A percentile compares a stretch with the other conserved stretches of the same genome.
Evolutionary conservation across 2,329 filamentous ascomycete species (phyloP).

Genomic region (Aspergillus fumigatiaffinis): DNA sequence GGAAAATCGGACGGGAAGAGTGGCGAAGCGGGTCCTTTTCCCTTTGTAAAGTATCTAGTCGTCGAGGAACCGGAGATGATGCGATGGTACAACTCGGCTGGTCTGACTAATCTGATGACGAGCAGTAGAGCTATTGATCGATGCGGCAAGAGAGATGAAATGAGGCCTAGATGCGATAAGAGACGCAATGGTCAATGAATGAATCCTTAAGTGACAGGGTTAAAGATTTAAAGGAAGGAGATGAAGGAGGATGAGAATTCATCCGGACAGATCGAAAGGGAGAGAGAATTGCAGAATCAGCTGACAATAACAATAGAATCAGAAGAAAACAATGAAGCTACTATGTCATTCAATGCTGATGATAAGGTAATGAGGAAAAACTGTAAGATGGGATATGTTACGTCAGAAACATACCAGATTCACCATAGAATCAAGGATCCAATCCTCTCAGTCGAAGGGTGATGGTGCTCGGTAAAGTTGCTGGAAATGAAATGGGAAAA

Average conservation of each 20-base stretch:
- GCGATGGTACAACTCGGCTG: constrained; percentile 4
- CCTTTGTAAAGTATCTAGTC: not conserved
- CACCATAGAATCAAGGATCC: not conserved
- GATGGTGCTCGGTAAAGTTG: not conserved
- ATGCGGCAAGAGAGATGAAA: not conserved
- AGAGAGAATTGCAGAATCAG: not conserved
- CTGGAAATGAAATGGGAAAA: not conserved
- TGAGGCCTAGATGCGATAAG: not conserved
- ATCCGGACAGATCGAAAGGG: not conserved
- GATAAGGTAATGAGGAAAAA: not conserved
- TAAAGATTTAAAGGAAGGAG: not conserved
- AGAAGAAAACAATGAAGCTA: constrained; percentile 1
- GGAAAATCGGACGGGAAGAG: constrained; percentile 3
- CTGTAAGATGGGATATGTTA: constrained; percentile 6
- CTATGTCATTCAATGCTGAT: not conserved
- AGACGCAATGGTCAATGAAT: not conserved
- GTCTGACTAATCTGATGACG: constrained; percentile 19
- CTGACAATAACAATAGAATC: not conserved
- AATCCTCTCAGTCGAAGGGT: not conserved
- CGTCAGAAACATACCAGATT: constrained; percentile 11
- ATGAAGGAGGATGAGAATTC: not conserved
- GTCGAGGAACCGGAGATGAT: constrained; percentile 9
- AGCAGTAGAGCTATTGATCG: constrained; percentile 3
- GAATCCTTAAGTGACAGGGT: not conserved
- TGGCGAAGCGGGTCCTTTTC: constrained; percentile 15